Base-by-base conservation (phyloP, 2,329 filamentous ascomycete species). In the Fusarium multiceps region DNA sequence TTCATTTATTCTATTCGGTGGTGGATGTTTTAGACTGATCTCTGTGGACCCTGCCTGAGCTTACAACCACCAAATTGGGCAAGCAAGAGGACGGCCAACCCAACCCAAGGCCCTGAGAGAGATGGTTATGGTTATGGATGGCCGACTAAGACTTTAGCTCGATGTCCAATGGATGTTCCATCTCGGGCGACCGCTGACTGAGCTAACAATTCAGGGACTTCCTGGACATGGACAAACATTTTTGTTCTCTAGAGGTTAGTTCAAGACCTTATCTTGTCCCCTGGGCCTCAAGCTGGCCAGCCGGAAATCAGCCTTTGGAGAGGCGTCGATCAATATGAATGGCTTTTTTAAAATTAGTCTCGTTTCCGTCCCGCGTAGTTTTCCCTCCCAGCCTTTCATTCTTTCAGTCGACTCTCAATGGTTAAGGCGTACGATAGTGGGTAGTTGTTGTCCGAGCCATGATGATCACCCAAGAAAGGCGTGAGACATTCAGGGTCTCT, bases 381-480 rank as follows among this genome's bases (percentile, higher is more conserved):
- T 72, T n/a, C 6, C 61, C 51, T 43, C 45, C 18, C 9, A 27
- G 50, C 43, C 21, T 66, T 53, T 63, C 54, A 28, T 49, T 55
- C 43, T 65, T 37, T 42, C 43, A 55, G 27, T 53, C 32, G 18
- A 13, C 34, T 28, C 23, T 21, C 28, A 20, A 53, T n/a, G 23
- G n/a, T 23, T 41, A 53, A 41, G 34, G 34, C 34, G 34, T 53
- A n/a, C 18, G 34, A 37, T 37, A 23, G 49, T 53, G 49, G 32
- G 49, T 25, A 37, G 30, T 42, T 41, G 60, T 43, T 43, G 16
- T 47, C 61, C 70, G 59, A 69, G 61, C 57, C 55, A 51, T 48
- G 69, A 37, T 56, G 61, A 74, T 74, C 71, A 56, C 61, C 60
- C 43, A 58, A 59, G 63, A 32, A 48, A 50, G 34, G 43, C 32